Base-by-base conservation (phyloP, 495 filamentous ascomycete species). In the Thermochaetoides thermophila region DNA sequence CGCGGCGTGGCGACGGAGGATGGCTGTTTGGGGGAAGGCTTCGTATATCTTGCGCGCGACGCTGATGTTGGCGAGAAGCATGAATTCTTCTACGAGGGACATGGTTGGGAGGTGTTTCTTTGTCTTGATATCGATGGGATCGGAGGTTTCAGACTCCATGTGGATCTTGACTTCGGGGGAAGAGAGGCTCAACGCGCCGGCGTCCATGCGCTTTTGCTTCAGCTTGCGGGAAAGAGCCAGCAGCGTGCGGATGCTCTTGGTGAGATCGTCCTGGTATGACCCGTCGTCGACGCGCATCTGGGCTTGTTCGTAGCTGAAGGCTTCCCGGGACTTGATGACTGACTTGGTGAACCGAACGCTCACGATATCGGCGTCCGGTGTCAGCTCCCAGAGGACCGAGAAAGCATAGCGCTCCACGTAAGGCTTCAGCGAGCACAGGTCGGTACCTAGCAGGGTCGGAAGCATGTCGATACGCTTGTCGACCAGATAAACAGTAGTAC, bases 401-500 rank as follows among this genome's bases (percentile, higher is more conserved):
- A 97, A 97, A 9, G 91, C 85, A 50, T 84, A 97, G 9, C 91
- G 84, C 54, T 96, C 89, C 17, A 97, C 84, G 48, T 95, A 91
- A 4, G 91, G 91, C 47, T 96, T 96, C 21, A 97, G 68, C 7
- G 89, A 97, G 60, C 89, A 97, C 2, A 97, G 64, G 42, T 97
- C 89, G 2, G 89, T 97, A 19, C 89, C 89, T 11, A 97, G 71
- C 16, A 97, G 73, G 69, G 81, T 82, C 12, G 91, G 91, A 50
- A 97, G 66, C 91, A 97, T 97, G 60, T 97, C 89, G 44, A 97
- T 96, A 43, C 89, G 85, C 61, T 96, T 97, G 57, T 97, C 89
- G 2, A 97, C 91, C 16, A 97, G 66, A 46, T 97, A 97, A 18
- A 97, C 89, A 0, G 91, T 96, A 3, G 89, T 96, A 39, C 87